Evolutionary conservation across 169 alveolate genomes (phyloP), one percentile per base, ranked within the genome.

Genomic region (Eimeria tenella): DNA sequence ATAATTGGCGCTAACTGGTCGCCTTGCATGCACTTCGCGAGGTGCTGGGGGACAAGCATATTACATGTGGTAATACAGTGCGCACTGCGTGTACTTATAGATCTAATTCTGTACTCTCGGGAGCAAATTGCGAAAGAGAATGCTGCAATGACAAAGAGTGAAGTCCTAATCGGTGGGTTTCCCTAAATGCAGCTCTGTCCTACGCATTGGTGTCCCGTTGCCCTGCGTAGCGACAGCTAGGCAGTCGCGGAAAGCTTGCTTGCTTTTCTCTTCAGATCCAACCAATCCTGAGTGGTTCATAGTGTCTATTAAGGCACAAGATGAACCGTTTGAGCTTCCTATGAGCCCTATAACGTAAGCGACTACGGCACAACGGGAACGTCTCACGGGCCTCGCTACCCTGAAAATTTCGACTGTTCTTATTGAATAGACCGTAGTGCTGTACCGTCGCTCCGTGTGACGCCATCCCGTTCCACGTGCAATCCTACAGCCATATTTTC

Each of bases 261-360:
- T 23, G 21, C 0, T 65, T 31, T 31, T 10, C 31, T 5, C 7
- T 56, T 70, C 89, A 79, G 95, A 91, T 10, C 82, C 97, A 73
- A 97, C 95, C 7, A 97, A 96, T 86, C 98, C 98, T 71, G 99
- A 97, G 93, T 98, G 98, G 97, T 98, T 98, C 52, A 97, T 98
- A 23, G 97, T 98, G 21, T 95, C 98, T 15, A 96, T 98, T 55
- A 98, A 98, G 92, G 97, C 98, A 62, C 97, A 97, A 94, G 97
- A 98, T 95, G 98, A 96, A 49, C 95, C 96, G 60, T 95, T 92
- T 93, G 99, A 99, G 96, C 93, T 98, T 15, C 99, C 99, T 8
- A 99, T 99, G 99, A 96, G 98, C 31, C 99, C 99, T 9, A 99
- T 99, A 8, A 99, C 99, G 95, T 93, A 21, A 71, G 93, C 17